phyloP scores from a whole-genome alignment of 2,329 filamentous ascomycete genomes.

The Pseudopyrenochaeta lycopersici region DNA sequence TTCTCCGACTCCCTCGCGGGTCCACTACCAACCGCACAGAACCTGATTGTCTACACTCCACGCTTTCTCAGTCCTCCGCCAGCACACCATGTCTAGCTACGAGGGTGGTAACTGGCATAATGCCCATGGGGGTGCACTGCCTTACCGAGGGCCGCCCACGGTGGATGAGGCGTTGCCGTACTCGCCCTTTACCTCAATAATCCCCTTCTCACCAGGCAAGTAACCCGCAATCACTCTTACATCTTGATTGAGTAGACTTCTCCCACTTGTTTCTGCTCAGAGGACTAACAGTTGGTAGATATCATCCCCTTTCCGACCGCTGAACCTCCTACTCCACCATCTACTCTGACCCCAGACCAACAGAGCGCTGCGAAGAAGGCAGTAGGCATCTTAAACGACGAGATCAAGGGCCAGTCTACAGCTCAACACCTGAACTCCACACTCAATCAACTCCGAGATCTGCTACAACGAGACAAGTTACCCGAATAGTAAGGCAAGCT shows the following conservation, averaged over 20 bases:
- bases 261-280: conserved; percentile 22
- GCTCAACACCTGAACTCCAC: conserved; percentile 75
- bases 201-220: conserved; percentile 79
- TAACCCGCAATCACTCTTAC: conserved; percentile 29
- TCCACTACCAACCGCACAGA: conserved; percentile 5
- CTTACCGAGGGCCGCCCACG: conserved; percentile 56
- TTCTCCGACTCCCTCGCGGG: conserved; percentile 1
- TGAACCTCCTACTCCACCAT: conserved; percentile 50
- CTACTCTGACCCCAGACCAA: conserved; percentile 53
- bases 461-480: conserved; percentile 75
- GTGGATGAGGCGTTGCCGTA: conserved; percentile 82
- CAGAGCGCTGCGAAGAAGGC: conserved; percentile 60
- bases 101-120: conserved; percentile 42
- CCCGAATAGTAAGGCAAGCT: conserved; percentile 68
- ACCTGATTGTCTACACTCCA: not conserved
- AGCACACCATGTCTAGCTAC: conserved; percentile 33
- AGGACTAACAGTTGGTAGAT: conserved; percentile 45
- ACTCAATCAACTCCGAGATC: conserved; percentile 76
- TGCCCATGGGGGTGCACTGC: conserved; percentile 43
- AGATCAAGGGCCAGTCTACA: conserved; percentile 67
- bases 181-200: conserved; percentile 81
- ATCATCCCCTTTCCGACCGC: conserved; percentile 57
- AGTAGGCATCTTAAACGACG: conserved; percentile 75
- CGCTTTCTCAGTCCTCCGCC: conserved; percentile 9
- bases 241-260: conserved; percentile 10